Evolutionary conservation across 176 grass and related monocot species (phyloP), one percentile per base, ranked within the genome.

Genomic region (Phoenix roebelenii): DNA sequence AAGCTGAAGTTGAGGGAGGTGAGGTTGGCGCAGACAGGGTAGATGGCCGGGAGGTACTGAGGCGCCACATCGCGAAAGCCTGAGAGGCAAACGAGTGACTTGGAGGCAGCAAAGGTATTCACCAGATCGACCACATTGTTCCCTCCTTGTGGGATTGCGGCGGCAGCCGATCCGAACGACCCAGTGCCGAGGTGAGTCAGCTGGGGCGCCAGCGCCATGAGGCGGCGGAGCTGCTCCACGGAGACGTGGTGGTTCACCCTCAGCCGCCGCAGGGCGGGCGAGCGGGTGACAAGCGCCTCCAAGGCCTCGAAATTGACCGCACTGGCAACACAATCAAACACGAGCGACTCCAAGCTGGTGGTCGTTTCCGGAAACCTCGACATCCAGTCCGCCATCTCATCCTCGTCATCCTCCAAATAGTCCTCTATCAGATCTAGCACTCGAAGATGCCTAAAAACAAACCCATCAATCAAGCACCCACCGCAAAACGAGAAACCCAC

Each of bases 1-100:
- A 76, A 95, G 71, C 90, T 95, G 58, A 95, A 90, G 69, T 90
- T 95, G 7, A 95, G 78, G 50, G 81, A 89, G 5, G 83, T 89
- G 54, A 95, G 64, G 58, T 79, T 90, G 58, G 71, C 73, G 28
- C 90, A 95, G 17, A 80, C 80, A 23, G 83, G 83, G 59, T 87
- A 76, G 64, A 95, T 67, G 61, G 85, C 79, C 10, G 73, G 77
- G 30, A 95, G 83, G 63, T 76, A 89, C 52, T 77, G 60, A 9
- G 83, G 54, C 65, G 89, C 68, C 16, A 79, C 63, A 12, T 85
- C 83, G 53, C 77, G 78, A 64, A 95, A 95, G 58, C 86, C 90
- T 16, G 90, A 63, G 5, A 63, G 60, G 60, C 60, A 63, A 23
- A 63, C 19, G 16, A 63, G 28, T 10, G 60, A 49, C 30, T 63